Conservation (phyloP, 495 filamentous ascomycete genomes). For the Trichocladium uniseriatum region DNA sequence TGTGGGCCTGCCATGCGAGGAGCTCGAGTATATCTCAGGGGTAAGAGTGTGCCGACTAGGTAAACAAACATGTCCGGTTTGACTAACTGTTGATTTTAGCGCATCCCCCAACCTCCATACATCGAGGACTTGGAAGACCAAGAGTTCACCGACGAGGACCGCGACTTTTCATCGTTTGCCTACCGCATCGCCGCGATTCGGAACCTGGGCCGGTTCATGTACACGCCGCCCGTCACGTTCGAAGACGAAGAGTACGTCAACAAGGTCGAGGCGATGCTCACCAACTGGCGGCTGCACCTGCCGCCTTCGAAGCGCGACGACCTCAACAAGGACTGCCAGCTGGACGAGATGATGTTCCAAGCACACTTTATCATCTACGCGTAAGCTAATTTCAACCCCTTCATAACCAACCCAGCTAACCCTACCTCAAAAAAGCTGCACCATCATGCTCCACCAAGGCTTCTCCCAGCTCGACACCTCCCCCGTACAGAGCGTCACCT, state of each 20-base stretch:
- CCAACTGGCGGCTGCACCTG: slow-evolving; percentile 75
- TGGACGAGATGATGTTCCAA: slow-evolving; percentile 90
- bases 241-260: slow-evolving; percentile 38
- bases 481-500: slow-evolving; percentile 44
- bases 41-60: slow-evolving; percentile 33
- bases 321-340: slow-evolving; percentile 53
- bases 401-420: not conserved
- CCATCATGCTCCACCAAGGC: slow-evolving; percentile 69
- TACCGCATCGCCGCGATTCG: slow-evolving; percentile 68
- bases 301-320: slow-evolving; percentile 66
- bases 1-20: slow-evolving; percentile 67
- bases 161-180: slow-evolving; percentile 67
- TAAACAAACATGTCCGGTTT: not conserved
- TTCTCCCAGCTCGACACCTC: slow-evolving; percentile 52
- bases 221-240: slow-evolving; percentile 37
- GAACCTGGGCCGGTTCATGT: slow-evolving; percentile 67
- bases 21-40: slow-evolving; percentile 56
- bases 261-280: slow-evolving; percentile 63
- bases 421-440: slow-evolving; percentile 25
- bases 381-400: slow-evolving; percentile 24
- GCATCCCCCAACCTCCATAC: slow-evolving; percentile 51
- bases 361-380: slow-evolving; percentile 75
- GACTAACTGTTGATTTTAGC: slow-evolving; percentile 27
- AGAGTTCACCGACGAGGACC: slow-evolving; percentile 51
- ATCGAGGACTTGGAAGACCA: slow-evolving; percentile 65